Base-by-base conservation (phyloP, 2,329 filamentous ascomycete genomes). In the Rhynchosporium agropyri region DNA sequence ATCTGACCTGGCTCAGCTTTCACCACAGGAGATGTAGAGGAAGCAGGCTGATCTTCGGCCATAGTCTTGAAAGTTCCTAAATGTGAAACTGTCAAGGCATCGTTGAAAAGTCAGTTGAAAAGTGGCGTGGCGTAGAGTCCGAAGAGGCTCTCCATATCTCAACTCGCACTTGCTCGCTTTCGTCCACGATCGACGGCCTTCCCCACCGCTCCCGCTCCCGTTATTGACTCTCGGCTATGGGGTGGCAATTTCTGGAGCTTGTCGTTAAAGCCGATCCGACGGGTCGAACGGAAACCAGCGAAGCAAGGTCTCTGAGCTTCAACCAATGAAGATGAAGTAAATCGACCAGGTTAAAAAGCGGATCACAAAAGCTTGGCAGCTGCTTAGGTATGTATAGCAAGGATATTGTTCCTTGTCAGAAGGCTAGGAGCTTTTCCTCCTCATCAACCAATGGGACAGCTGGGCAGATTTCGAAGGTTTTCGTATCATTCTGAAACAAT, bases 361-460 rank as follows among this genome's bases (percentile, higher is more conserved):
- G 48, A 48, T 6, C 38, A 8, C 43, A 45, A 61, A 61, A 61
- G 59, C 59, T 61, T 61, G 59, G 59, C 51, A 43, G 36, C 20
- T 15, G 45, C 7, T 20, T 20, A 1, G 20, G 20, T 20, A 20
- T 20, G 20, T 20, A 20, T 20, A 29, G 10, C 20, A 53, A 33
- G 45, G 50, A 40, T 15, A 45, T 26, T 29, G 12, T 28, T 29
- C 26, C 50, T 12, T 61, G 50, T 28, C 31, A 31, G 33, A 48
- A 28, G 28, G 12, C n/a, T 8, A 28, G 38, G 38, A 45, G 40
- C 33, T 13, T 45, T 57, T 57, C 54, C 28, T 57, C 54, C 49
- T 31, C 20, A 26, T 56, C 53, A 36, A 43, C 53, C 40, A 42
- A 43, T 42, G 20, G 29, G 31, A 38, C 7, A 12, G 31, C 31